A percentile compares a stretch with the other conserved stretches of the same genome.
Evolutionary conservation across 345 rosid genomes (phyloP).

Genomic region (Cardamine resedifolia): DNA sequence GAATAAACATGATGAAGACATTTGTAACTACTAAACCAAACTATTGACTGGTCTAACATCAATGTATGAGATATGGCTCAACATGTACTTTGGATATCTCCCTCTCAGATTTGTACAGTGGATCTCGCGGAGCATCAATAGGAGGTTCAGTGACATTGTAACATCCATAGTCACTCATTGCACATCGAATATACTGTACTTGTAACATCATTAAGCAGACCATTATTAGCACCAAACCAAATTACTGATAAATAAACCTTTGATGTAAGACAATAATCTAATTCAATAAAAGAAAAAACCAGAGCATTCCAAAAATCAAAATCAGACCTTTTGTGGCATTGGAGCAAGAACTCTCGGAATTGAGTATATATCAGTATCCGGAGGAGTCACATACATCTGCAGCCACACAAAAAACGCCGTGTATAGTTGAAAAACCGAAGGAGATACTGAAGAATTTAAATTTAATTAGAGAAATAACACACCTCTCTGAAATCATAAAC

Average conservation of each 20-base stretch:
- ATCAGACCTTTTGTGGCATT: slow-evolving; percentile 78
- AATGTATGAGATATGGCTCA: background rate
- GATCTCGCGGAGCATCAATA: slow-evolving; percentile 87
- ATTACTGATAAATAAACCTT: background rate
- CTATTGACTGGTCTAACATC: background rate
- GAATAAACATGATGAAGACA: background rate
- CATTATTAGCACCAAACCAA: slow-evolving; percentile 13
- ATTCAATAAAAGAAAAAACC: background rate
- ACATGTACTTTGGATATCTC: slow-evolving; percentile 70
- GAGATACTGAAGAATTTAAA: background rate
- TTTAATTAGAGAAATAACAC: background rate
- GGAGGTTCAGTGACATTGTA: slow-evolving; percentile 93
- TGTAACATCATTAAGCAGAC: slow-evolving; percentile 10
- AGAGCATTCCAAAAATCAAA: background rate
- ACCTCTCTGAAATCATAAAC: slow-evolving; percentile 98
- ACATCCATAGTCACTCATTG: slow-evolving; percentile 76
- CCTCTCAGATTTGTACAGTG: slow-evolving; percentile 74
- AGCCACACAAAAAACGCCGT: slow-evolving; percentile 4
- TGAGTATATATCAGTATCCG: slow-evolving; percentile 86
- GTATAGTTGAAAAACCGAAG: background rate
- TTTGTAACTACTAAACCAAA: background rate
- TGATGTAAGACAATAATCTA: background rate
- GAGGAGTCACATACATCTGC: slow-evolving; percentile 97
- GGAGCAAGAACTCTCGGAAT: slow-evolving; percentile 88
- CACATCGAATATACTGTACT: slow-evolving; percentile 84